Conservation (phyloP, 768 basidiomycete genomes). For the Trametes punicea region DNA sequence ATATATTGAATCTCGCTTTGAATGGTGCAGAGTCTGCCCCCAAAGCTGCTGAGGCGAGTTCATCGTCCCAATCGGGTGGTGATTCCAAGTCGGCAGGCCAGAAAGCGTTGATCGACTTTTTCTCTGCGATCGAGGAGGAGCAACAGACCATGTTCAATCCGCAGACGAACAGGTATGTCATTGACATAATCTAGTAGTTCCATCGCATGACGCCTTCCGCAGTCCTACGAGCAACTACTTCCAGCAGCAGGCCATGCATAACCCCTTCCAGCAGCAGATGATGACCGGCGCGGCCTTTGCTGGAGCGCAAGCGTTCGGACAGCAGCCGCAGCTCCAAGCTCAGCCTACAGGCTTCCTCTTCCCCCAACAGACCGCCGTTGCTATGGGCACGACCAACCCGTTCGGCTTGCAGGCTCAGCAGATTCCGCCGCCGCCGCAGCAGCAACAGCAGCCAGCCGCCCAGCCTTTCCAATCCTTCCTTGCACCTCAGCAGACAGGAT, state of each 20-base stretch:
- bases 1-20: neutral
- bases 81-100: slow-evolving; percentile 34
- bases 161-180: slow-evolving; percentile 50
- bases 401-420: slow-evolving; percentile 47
- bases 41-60: slow-evolving; percentile 13
- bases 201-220: neutral
- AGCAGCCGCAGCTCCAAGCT: slow-evolving; percentile 43
- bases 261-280: slow-evolving; percentile 67
- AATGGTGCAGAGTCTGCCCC: slow-evolving; percentile 19
- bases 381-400: slow-evolving; percentile 40
- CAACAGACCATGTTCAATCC: slow-evolving; percentile 72
- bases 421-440: too few relatives aligned
- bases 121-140: slow-evolving; percentile 80
- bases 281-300: slow-evolving; percentile 34
- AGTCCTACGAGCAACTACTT: slow-evolving; percentile 51
- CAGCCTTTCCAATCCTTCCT: slow-evolving; percentile 46
- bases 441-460: slow-evolving; percentile 24
- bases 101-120: slow-evolving; percentile 77
- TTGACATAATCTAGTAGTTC: too few relatives aligned
- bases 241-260: slow-evolving; percentile 58
- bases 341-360: slow-evolving; percentile 51
- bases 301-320: slow-evolving; percentile 55
- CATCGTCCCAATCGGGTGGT: neutral
- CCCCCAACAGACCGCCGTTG: slow-evolving; percentile 43
- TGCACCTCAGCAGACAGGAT: slow-evolving; percentile 48